Base-by-base conservation (phyloP, 257 asterid genomes). In the Ilex aquifolium region DNA sequence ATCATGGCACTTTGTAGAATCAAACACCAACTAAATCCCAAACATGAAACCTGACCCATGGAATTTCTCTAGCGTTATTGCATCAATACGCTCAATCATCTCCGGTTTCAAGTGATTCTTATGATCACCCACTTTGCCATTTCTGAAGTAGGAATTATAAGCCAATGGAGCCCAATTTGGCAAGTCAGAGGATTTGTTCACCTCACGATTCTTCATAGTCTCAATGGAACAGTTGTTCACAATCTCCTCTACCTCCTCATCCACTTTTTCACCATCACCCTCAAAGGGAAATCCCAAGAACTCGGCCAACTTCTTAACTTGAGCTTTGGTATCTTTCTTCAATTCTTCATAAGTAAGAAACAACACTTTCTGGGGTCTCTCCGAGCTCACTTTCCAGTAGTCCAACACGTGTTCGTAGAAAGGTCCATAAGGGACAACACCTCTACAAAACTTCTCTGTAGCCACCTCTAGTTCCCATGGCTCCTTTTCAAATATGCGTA, bases 271-370 rank as follows among this genome's bases (percentile, higher is more conserved):
- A n/a, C 39, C 48, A 3, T 60, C 77, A 0, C 62, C 63, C 13
- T 31, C 65, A 29, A 83, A 78, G 0, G 90, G 83, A 32, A 65
- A 76, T 10, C 78, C 87, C 80, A 83, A 72, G 56, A 80, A 83
- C 44, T 78, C 67, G 4, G 63, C 85, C 57, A 78, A 53, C 14
- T 32, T 56, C 31, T 46, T 49, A 12, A 78, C 80, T 1, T 61
- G 63, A 1, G 16, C 2, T 36, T 21, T 63, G 0, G 81, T 30
- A 16, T 78, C 57, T 10, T 63, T 79, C 72, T 74, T 76, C 2
- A 80, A 59, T 7, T 76, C 79, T 61, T 83, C 87, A 7, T 74
- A 83, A 0, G 83, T 80, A 1, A 76, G 70, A 27, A 78, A 80
- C 3, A 77, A 53, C 56, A 83, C 83, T 9, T 76, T 69, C 9